Percentiles rank a stretch among this genome's conserved stretches.
phyloP scores from a whole-genome alignment of 2,329 filamentous ascomycete species.

The Cryphonectria carpinicola region DNA sequence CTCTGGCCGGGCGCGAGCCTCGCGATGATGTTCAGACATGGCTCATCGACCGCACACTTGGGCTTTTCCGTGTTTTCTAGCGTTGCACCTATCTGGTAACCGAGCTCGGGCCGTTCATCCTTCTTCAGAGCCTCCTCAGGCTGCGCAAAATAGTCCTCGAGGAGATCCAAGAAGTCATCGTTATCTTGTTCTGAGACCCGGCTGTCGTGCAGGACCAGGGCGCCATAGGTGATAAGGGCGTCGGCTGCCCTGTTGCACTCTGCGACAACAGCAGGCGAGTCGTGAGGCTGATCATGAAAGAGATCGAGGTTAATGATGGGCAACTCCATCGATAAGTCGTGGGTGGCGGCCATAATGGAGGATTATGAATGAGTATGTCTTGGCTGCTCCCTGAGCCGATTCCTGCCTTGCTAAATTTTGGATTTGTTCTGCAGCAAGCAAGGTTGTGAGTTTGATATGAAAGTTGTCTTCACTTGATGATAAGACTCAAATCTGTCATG shows the following conservation, averaged over 20 bases:
- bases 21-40: constrained; percentile 60
- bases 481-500: too few species aligned
- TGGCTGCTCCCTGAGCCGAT: too few species aligned
- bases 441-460: too few species aligned
- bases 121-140: constrained; percentile 48
- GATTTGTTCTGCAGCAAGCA: too few species aligned
- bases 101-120: constrained; percentile 61
- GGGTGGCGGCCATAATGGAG: constrained; percentile 31
- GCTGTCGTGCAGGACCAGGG: constrained; percentile 62
- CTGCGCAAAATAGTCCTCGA: constrained; percentile 69
- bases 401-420: too few species aligned
- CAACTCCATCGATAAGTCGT: constrained; percentile 54
- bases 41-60: constrained; percentile 65
- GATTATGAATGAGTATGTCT: too few species aligned
- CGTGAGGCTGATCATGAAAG: constrained; percentile 51
- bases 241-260: constrained; percentile 59
- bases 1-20: constrained; percentile 58
- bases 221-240: constrained; percentile 63
- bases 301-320: constrained; percentile 63
- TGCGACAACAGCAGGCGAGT: constrained; percentile 48
- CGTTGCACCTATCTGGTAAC: constrained; percentile 65
- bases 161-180: constrained; percentile 60
- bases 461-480: too few species aligned
- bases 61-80: constrained; percentile 67
- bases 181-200: constrained; percentile 61